A percentile compares a stretch with the other conserved stretches of the same genome.
These are phyloP conservation scores for Camptophora hylomeconis DNA, from an alignment of 2,329 filamentous ascomycete species.

Conservation along the genomic window DNA sequence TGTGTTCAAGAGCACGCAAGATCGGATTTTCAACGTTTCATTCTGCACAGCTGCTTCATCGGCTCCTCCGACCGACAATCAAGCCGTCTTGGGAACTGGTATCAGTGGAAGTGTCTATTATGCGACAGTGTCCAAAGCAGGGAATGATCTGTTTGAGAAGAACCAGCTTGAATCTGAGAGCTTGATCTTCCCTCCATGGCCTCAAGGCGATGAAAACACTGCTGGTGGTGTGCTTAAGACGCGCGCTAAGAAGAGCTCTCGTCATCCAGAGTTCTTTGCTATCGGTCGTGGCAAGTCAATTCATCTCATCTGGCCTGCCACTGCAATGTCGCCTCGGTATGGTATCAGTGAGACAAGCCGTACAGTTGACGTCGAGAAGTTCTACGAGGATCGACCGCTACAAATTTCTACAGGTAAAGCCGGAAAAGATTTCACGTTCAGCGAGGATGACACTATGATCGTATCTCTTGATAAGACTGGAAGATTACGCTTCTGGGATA, in stretches of 20 bases:
- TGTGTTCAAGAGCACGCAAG: conserved; percentile 79
- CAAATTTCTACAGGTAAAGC: conserved; percentile 97
- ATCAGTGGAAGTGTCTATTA: conserved; percentile 97
- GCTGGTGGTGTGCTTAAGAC: conserved; percentile 92
- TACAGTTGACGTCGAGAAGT: conserved; percentile 72
- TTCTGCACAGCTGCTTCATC: conserved; percentile 56
- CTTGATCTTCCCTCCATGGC: conserved; percentile 78
- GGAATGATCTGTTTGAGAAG: conserved; percentile 68
- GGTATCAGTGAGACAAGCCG: conserved; percentile 38
- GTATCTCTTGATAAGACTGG: conserved; percentile 95
- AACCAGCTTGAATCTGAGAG: conserved; percentile 71
- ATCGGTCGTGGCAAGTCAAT: conserved; percentile 94
- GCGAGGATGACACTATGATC: conserved; percentile 87
- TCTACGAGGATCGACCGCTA: conserved; percentile 72
- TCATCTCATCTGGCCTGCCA: conserved; percentile 61
- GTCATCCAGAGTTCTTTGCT: conserved; percentile 85
- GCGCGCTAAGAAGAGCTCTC: conserved; percentile 75
- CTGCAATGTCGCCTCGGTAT: conserved; percentile 38
- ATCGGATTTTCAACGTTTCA: conserved; percentile 89
- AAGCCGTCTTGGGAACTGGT: conserved; percentile 82
- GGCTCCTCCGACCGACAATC: conserved; percentile 44
- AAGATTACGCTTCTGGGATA: conserved; percentile 95
- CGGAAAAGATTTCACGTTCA: conserved; percentile 96
- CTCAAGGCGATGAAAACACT: conserved; percentile 74
- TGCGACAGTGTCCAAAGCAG: conserved; percentile 63